Base-by-base conservation (phyloP, 2,329 filamentous ascomycete species). In the Fusarium pseudograminearum region DNA sequence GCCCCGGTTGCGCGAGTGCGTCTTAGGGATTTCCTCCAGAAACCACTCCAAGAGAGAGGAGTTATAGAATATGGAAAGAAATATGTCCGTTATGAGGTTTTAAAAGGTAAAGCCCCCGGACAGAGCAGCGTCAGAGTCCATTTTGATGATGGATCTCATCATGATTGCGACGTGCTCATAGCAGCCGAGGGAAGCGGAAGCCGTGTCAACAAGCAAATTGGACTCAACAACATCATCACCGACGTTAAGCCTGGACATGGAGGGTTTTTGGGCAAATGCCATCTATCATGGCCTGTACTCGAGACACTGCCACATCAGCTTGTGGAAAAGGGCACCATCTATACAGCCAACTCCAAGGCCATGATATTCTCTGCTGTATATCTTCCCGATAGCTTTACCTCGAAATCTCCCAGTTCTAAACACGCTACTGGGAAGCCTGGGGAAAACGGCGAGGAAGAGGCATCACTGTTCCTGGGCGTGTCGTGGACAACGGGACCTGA, bases 1-100 rank as follows among this genome's bases (percentile, higher is more conserved):
- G 56, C 56, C 5, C 56, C 56, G 0, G 38, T 58, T 7, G 50
- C 40, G 2, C 24, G 56, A 4, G 8, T 15, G 0, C 14, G 50
- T 2, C 10, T 58, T 0, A 16, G 40, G 0, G 28, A 56, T 7
- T 45, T 56, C 2, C 7, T 58, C 0, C 56, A 59, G 1, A 24
- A 31, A 1, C 50, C 40, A 0, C 3, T 59, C 0, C 24, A 44
- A 3, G 24, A 45, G 5, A 14, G 4, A 0, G 2, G 1, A 0
- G 8, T 1, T 4, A 56, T 59, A 1, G 6, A 12, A 2, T 59
- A 44, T 26, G 38, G 31, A 0, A 38, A 26, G 40, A 59, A 56
- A 18, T 56, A 20, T 4, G 1, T 26, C 4, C 18, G 1, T 3
- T 56, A 38, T 12, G 38, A 59, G n/a, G 26, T 31, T 0, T 4